phyloP scores from a whole-genome alignment of 1,284 basidiomycete species.

The Cryptococcus floricola region DNA sequence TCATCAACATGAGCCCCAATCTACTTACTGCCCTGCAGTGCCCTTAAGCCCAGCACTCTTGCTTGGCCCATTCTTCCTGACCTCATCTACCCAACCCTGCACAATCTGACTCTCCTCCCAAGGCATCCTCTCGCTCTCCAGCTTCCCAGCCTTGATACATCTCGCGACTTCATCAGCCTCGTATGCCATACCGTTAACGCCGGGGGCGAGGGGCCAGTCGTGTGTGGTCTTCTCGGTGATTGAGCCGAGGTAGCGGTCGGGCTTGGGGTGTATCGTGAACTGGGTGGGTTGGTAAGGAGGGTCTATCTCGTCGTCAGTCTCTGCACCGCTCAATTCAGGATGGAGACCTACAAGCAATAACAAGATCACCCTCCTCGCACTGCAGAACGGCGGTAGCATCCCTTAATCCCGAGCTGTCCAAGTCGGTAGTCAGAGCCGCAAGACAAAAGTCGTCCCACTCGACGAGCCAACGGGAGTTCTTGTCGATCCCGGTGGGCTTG shows the following conservation, averaged over 20 bases:
- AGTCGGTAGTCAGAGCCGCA: constrained; percentile 32
- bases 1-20: too few relatives aligned
- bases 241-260: constrained; percentile 44
- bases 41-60: constrained; percentile 34
- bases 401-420: constrained; percentile 21
- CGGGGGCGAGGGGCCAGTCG: constrained; percentile 56
- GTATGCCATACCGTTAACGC: constrained; percentile 50
- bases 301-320: constrained; percentile 10
- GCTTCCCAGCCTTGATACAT: constrained; percentile 68
- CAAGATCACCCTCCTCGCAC: constrained; percentile 40
- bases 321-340: neutral
- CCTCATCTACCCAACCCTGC: constrained; percentile 78
- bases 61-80: constrained; percentile 48
- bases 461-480: constrained; percentile 69
- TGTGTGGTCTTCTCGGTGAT: constrained; percentile 42
- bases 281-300: constrained; percentile 31
- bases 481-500: constrained; percentile 73
- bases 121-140: constrained; percentile 69
- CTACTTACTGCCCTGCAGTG: constrained; percentile 22
- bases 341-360: constrained; percentile 32
- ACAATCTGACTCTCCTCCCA: constrained; percentile 70
- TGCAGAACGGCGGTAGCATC: constrained; percentile 31
- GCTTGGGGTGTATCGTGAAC: constrained; percentile 51
- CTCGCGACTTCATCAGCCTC: constrained; percentile 66
- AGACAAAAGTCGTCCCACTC: constrained; percentile 56